Evolutionary conservation across 352 stramenopile genomes (phyloP).

Genomic region (Elongisporangium senticosum): DNA sequence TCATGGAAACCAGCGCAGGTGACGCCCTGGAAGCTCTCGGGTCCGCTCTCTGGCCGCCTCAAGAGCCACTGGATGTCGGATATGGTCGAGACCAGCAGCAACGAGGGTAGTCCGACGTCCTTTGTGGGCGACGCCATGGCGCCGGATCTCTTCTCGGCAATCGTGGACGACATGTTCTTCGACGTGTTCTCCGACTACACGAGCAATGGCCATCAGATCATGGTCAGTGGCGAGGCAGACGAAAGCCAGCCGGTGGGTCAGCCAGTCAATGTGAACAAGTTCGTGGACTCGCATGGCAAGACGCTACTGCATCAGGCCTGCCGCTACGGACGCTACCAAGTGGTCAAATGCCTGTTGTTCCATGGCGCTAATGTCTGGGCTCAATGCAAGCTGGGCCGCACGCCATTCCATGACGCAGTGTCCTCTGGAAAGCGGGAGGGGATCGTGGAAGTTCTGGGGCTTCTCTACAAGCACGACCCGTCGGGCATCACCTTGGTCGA

Average conservation of each 20-base stretch:
- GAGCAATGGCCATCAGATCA: neutral
- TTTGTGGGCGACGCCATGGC: neutral
- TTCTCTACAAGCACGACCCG: slow-evolving; percentile 50
- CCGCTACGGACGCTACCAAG: slow-evolving; percentile 36
- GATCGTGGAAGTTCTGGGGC: slow-evolving; percentile 33
- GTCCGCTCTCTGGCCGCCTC: neutral
- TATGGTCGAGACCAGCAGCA: neutral
- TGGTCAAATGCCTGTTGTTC: slow-evolving; percentile 51
- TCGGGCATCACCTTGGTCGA: slow-evolving; percentile 37
- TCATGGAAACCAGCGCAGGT: neutral
- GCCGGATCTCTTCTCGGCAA: slow-evolving; percentile 9
- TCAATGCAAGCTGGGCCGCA: slow-evolving; percentile 45
- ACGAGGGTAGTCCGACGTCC: neutral
- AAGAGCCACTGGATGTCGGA: neutral
- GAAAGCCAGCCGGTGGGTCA: neutral
- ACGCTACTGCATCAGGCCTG: slow-evolving; percentile 67
- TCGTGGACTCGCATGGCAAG: slow-evolving; percentile 43
- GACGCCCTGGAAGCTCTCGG: neutral
- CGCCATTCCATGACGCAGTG: slow-evolving; percentile 53
- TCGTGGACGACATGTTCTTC: slow-evolving; percentile 14
- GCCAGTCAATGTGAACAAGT: slow-evolving; percentile 32
- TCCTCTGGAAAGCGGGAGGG: slow-evolving; percentile 18
- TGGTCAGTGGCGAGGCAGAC: neutral
- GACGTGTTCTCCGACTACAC: slow-evolving; percentile 5
- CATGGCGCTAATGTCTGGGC: slow-evolving; percentile 32